Evolutionary conservation across 495 filamentous ascomycete species (phyloP), one percentile per base, ranked within the genome.

Genomic region (Penicillium lagena): DNA sequence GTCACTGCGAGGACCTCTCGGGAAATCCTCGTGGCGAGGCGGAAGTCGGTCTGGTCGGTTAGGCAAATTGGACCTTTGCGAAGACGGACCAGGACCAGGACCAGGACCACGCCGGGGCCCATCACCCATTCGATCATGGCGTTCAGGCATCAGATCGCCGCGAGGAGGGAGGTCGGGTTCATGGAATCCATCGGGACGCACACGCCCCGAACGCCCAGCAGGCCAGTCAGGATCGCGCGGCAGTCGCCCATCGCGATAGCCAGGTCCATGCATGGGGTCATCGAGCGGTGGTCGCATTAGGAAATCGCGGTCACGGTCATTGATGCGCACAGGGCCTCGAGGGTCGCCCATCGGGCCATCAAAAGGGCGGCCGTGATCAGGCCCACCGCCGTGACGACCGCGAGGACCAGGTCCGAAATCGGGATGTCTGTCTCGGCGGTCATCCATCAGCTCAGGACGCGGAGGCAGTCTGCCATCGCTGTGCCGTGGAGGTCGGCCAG

Each of bases 261-360:
- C 40, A n/a, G 58, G 56, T 1, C 61, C 62, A 34, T 63, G 70
- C 58, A 70, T 71, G 9, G 65, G 58, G n/a, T 73, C 70, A 12
- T 73, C 68, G 29, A 54, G 37, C 15, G 54, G 51, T 29, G 64
- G 60, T 45, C 66, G 54, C 14, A 53, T 40, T 12, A 55, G 46
- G 38, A 62, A 67, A 1, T 69, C 68, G 30, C 68, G 59, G 17
- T 69, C 69, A 38, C 58, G 55, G 30, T 54, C 61, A 29, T 39
- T 45, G 7, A 61, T 52, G 35, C 60, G 61, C 11, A 60, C 64
- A 40, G 62, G 65, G 29, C 50, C 52, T 45, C 62, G 50, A 30
- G 47, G 36, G 37, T 69, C 63, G 28, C 40, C 39, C 12, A 49
- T 37, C 35, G 65, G 33, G 11, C 48, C 54, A 37, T 71, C 68